A percentile compares a stretch with the other conserved stretches of the same genome.
phyloP scores from a whole-genome alignment of 495 filamentous ascomycete species.

The Paragyromitra xinjiangensis region DNA sequence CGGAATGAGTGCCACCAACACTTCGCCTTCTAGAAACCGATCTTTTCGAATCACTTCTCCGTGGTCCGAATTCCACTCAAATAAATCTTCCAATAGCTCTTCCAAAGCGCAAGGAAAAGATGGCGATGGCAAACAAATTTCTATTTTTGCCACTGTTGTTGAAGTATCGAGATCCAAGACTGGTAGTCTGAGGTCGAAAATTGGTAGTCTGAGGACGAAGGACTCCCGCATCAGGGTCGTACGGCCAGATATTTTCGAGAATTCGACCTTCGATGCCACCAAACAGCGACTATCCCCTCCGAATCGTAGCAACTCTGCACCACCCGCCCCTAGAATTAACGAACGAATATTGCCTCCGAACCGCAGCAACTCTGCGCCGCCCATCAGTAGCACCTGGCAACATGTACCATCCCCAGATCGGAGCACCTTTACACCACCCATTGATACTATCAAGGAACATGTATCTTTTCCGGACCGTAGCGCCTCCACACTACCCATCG shows the following conservation, averaged over 20 bases:
- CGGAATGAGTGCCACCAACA: conserved; percentile 13
- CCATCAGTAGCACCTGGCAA: conserved; percentile 5
- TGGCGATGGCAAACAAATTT: conserved; percentile 27
- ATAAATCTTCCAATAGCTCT: conserved; percentile 30
- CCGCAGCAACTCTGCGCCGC: conserved; percentile 26
- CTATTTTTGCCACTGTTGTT: conserved; percentile 28
- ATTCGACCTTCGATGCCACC: conserved; percentile 17
- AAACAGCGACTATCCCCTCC: conserved; percentile 16
- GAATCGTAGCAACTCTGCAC: conserved; percentile 23
- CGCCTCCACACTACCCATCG: neutral
- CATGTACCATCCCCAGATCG: conserved; percentile 11
- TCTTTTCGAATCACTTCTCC: conserved; percentile 40
- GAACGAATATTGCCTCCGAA: conserved; percentile 21
- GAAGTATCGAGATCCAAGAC: conserved; percentile 32
- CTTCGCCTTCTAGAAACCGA: conserved; percentile 10
- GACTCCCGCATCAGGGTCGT: conserved; percentile 33
- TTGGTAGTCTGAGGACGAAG: conserved; percentile 25
- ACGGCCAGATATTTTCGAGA: conserved; percentile 29
- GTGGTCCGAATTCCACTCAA: conserved; percentile 32
- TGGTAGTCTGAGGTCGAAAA: conserved; percentile 28
- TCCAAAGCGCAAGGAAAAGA: conserved; percentile 29
- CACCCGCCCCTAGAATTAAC: conserved; percentile 4
- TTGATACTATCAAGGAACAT: conserved; percentile 12
- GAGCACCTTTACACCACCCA: conserved; percentile 13
- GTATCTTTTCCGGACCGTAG: neutral